These are phyloP conservation scores for Arabidopsis suecica DNA, from an alignment of 345 rosid species.

Conservation along the genomic window DNA sequence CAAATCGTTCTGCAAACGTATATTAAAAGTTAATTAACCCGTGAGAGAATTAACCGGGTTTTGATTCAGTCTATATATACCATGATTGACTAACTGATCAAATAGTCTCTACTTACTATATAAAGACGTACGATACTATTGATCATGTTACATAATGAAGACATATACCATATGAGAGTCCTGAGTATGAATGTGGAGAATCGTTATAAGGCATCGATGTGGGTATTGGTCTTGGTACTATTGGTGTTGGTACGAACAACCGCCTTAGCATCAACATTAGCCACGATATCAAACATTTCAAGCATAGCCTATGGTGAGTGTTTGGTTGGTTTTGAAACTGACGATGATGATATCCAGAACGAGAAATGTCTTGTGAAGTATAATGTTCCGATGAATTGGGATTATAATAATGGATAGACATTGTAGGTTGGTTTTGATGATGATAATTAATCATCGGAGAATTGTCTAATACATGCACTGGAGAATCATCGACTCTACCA, in stretches of 20 bases:
- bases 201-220: background rate
- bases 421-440: slow-evolving; percentile 1
- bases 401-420: background rate
- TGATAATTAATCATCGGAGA: slow-evolving; percentile 7
- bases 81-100: background rate
- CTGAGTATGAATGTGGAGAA: background rate
- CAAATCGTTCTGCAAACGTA: slow-evolving; percentile 12
- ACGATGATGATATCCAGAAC: background rate
- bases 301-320: background rate
- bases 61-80: background rate
- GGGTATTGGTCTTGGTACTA: background rate
- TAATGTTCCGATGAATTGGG: background rate
- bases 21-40: background rate
- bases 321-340: slow-evolving; percentile 19
- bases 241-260: slow-evolving; percentile 1
- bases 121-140: background rate
- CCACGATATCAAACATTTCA: slow-evolving; percentile 2
- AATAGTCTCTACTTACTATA: background rate
- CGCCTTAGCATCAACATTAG: background rate
- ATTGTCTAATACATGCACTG: background rate
- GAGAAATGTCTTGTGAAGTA: slow-evolving; percentile 6
- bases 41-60: background rate
- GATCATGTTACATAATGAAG: background rate
- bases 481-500: slow-evolving; percentile 13
- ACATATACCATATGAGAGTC: background rate